Percentiles rank a stretch among this genome's conserved stretches.
Evolutionary conservation across 768 basidiomycete species (phyloP).

Genomic region (Lactifluus pinguis): DNA sequence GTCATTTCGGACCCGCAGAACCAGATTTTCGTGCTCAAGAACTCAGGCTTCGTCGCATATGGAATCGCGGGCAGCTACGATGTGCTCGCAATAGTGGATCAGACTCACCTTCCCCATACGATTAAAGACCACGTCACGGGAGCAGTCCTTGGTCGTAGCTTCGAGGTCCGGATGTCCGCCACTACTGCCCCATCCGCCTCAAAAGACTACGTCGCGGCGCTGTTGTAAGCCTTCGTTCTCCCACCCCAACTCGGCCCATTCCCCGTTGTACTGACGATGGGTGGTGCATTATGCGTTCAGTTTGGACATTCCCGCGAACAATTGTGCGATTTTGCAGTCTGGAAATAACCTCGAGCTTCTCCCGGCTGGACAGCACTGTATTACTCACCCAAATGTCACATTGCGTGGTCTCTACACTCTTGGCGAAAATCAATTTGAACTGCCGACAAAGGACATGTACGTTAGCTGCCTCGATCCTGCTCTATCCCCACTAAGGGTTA

Average conservation of each 20-base stretch:
- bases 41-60: conserved; percentile 69
- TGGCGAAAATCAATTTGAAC: conserved; percentile 77
- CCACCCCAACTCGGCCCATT: background rate
- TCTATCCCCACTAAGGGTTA: background rate
- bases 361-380: conserved; percentile 74
- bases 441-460: conserved; percentile 83
- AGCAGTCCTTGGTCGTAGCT: conserved; percentile 56
- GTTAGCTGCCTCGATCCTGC: conserved; percentile 20
- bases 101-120: conserved; percentile 59
- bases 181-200: conserved; percentile 37
- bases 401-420: conserved; percentile 71
- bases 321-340: conserved; percentile 77
- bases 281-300: conserved; percentile 28
- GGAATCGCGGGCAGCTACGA: conserved; percentile 66
- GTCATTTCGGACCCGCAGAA: conserved; percentile 74
- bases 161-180: conserved; percentile 66
- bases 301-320: conserved; percentile 77
- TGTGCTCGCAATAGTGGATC: conserved; percentile 76
- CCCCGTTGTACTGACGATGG: background rate
- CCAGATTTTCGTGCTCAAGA: conserved; percentile 71
- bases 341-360: conserved; percentile 74
- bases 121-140: conserved; percentile 57
- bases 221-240: conserved; percentile 45
- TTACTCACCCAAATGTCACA: conserved; percentile 78
- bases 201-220: conserved; percentile 59